Percentiles rank a stretch among this genome's conserved stretches.
Evolutionary conservation across 2,329 filamentous ascomycete genomes (phyloP).

Genomic region (Thelonectria rubi): DNA sequence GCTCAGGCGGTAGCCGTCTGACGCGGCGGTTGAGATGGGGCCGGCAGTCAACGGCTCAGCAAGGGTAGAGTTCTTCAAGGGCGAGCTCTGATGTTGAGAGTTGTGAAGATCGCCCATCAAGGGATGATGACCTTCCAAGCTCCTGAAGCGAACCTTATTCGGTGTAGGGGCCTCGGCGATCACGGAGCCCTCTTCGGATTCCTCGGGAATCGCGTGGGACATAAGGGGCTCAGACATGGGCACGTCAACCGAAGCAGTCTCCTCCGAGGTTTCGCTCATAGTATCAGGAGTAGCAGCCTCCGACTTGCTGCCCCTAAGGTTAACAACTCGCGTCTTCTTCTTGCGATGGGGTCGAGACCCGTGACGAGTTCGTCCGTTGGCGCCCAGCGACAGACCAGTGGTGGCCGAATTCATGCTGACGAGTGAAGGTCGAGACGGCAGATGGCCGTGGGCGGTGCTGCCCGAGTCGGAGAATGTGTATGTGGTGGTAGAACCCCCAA

Average conservation of each 20-base stretch:
- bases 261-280: conserved; percentile 61
- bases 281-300: conserved; percentile 63
- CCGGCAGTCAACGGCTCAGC: conserved; percentile 27
- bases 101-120: conserved; percentile 40
- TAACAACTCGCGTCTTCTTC: conserved; percentile 85
- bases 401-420: conserved; percentile 68
- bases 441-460: conserved; percentile 68
- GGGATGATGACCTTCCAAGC: conserved; percentile 35
- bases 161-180: conserved; percentile 41
- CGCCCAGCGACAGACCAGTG: conserved; percentile 70
- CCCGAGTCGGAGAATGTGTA: conserved; percentile 79
- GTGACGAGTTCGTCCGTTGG: conserved; percentile 67
- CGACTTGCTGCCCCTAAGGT: conserved; percentile 72
- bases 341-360: conserved; percentile 73
- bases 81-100: conserved; percentile 38
- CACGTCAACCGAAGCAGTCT: conserved; percentile 63
- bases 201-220: conserved; percentile 66
- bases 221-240: conserved; percentile 70
- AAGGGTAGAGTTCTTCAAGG: conserved; percentile 30
- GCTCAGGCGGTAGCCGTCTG: conserved; percentile 32
- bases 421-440: conserved; percentile 75
- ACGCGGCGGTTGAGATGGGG: conserved; percentile 31
- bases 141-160: conserved; percentile 55
- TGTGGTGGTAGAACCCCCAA: conserved; percentile 66
- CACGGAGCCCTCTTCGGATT: conserved; percentile 60